Evolutionary conservation across 495 filamentous ascomycete species (phyloP).

Genomic region (Collariella sp.): DNA sequence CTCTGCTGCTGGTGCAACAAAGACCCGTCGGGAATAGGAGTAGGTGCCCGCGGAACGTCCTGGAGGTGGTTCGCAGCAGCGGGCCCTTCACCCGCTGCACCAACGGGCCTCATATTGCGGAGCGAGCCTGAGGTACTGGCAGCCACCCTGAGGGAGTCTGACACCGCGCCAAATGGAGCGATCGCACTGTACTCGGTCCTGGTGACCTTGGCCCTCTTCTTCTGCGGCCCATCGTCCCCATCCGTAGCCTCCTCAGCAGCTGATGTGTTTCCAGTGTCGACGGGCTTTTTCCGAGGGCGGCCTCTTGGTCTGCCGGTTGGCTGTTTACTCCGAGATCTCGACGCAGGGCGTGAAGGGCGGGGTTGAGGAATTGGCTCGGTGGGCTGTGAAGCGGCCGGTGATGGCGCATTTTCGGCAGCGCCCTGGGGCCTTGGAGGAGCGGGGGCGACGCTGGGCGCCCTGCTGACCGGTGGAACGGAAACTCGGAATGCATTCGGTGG

Average conservation of each 20-base stretch:
- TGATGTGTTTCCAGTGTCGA: constrained; percentile 46
- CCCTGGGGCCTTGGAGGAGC: constrained; percentile 3
- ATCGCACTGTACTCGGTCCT: constrained; percentile 60
- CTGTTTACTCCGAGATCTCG: constrained; percentile 31
- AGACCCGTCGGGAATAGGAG: constrained; percentile 53
- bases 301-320: constrained; percentile 40
- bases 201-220: constrained; percentile 66
- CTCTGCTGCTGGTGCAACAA: constrained; percentile 22
- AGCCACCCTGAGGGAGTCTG: constrained; percentile 75
- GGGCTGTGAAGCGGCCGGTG: constrained; percentile 13
- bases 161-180: constrained; percentile 57
- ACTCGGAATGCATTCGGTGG: constrained; percentile 8
- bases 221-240: constrained; percentile 49
- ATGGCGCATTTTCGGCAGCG: constrained; percentile 12
- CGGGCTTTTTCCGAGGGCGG: constrained; percentile 39
- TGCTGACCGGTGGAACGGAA: constrained; percentile 2
- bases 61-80: constrained; percentile 48
- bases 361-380: constrained; percentile 7
- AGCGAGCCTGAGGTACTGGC: constrained; percentile 83
- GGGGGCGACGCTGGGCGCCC: neutral
- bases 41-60: constrained; percentile 71
- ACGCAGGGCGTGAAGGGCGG: constrained; percentile 29
- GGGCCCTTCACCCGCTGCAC: constrained; percentile 45
- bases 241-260: constrained; percentile 69
- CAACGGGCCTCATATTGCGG: constrained; percentile 71